Percentiles rank a stretch among this genome's conserved stretches.
Evolutionary conservation across 78 protist genomes (phyloP).

Genomic region (Isochrysis galbana): DNA sequence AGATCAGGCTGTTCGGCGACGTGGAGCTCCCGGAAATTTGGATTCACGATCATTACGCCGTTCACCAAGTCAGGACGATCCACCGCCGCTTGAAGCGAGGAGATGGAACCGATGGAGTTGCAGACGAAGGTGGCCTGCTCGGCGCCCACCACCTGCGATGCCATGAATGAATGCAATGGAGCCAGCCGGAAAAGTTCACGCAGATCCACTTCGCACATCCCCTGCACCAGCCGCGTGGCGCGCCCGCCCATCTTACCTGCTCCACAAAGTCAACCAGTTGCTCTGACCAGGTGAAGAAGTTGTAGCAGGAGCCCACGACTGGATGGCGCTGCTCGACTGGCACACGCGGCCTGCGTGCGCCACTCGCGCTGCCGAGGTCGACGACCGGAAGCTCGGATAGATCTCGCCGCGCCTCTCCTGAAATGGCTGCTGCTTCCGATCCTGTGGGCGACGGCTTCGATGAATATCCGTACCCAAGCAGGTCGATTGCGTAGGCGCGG

Average conservation of each 20-base stretch:
- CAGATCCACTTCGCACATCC: too few relatives aligned
- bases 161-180: too few relatives aligned
- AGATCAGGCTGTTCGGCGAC: not conserved
- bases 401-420: not conserved
- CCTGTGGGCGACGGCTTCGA: conserved; percentile 42
- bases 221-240: too few relatives aligned
- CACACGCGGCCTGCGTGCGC: not conserved
- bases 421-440: not conserved
- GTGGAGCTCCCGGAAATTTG: conserved; percentile 20
- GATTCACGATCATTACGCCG: conserved; percentile 38
- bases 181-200: too few relatives aligned
- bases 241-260: not conserved
- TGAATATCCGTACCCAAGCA: conserved; percentile 46
- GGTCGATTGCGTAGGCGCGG: conserved; percentile 44
- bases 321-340: not conserved
- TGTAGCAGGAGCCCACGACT: conserved; percentile 5
- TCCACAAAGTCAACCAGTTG: conserved; percentile 25
- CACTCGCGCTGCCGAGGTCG: not conserved
- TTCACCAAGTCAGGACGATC: not conserved
- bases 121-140: not conserved
- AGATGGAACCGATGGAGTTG: conserved; percentile 1
- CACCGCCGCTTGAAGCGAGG: conserved; percentile 37
- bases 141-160: conserved; percentile 2
- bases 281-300: conserved; percentile 57
- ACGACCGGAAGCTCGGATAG: not conserved